Percentiles rank a stretch among this genome's conserved stretches.
These are phyloP conservation scores for Tuctoria greenei DNA, from an alignment of 176 grass and related monocot species.

Conservation along the genomic window DNA sequence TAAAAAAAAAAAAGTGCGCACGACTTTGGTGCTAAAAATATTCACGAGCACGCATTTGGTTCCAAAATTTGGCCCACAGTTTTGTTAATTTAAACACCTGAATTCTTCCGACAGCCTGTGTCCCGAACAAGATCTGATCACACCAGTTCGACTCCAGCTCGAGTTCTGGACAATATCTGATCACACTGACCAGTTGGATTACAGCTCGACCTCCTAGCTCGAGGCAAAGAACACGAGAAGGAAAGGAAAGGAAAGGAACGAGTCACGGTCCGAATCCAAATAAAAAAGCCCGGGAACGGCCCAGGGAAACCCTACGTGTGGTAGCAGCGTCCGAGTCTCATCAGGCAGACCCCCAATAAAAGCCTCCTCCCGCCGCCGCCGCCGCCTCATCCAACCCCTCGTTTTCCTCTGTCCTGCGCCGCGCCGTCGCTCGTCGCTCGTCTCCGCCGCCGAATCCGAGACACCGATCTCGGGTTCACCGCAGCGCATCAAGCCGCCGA, in stretches of 20 bases:
- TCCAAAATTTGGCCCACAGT: background rate
- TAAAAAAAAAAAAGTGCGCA: too few relatives aligned
- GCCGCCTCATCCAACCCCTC: slow-evolving; percentile 39
- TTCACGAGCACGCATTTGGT: background rate
- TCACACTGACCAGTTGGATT: background rate
- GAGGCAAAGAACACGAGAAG: background rate
- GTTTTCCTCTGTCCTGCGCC: slow-evolving; percentile 55
- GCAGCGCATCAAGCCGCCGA: background rate
- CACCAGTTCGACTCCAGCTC: background rate
- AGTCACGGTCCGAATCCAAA: background rate
- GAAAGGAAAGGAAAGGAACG: background rate
- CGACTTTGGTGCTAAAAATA: background rate
- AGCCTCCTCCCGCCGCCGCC: slow-evolving; percentile 49
- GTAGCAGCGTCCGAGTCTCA: background rate
- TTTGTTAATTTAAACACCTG: background rate
- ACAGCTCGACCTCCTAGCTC: background rate
- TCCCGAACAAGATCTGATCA: too few relatives aligned
- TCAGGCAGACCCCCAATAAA: slow-evolving; percentile 32
- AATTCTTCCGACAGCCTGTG: background rate
- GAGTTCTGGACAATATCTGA: background rate
- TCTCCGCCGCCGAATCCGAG: slow-evolving; percentile 50
- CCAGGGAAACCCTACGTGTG: slow-evolving; percentile 38
- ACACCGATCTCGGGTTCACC: slow-evolving; percentile 50
- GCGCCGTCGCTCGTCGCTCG: slow-evolving; percentile 16
- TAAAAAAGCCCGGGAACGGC: slow-evolving; percentile 17